Percentiles rank a stretch among this genome's conserved stretches.
phyloP scores from a whole-genome alignment of 2,329 filamentous ascomycete species.

The Amauroascus verrucosus region DNA sequence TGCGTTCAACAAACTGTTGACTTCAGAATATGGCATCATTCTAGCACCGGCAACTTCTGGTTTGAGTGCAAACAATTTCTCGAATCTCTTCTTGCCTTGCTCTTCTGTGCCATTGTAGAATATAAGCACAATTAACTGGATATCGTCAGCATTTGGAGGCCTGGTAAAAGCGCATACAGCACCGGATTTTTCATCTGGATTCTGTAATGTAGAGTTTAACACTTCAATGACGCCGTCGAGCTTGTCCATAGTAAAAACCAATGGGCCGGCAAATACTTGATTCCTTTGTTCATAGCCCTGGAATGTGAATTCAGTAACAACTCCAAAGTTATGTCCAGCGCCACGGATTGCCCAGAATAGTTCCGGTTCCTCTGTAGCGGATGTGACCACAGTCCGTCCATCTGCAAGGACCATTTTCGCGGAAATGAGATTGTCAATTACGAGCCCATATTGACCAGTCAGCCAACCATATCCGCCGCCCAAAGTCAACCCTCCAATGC shows the following conservation, averaged over 20 bases:
- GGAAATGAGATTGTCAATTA: conserved; percentile 41
- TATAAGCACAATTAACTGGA: conserved; percentile 20
- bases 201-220: conserved; percentile 18
- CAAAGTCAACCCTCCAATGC: conserved; percentile 49
- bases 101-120: conserved; percentile 29
- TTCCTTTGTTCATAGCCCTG: conserved; percentile 26
- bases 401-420: conserved; percentile 35
- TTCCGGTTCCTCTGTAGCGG: conserved; percentile 37
- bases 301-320: conserved; percentile 38
- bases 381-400: conserved; percentile 32
- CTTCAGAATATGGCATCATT: conserved; percentile 30
- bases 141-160: conserved; percentile 19
- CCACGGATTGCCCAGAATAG: conserved; percentile 42
- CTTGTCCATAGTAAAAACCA: conserved; percentile 21
- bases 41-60: conserved; percentile 25
- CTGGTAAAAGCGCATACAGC: conserved; percentile 18
- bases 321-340: conserved; percentile 39
- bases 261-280: conserved; percentile 28
- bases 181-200: conserved; percentile 19
- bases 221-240: conserved; percentile 21
- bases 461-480: conserved; percentile 52
- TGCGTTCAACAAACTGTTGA: conserved; percentile 29
- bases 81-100: conserved; percentile 27
- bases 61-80: conserved; percentile 27
- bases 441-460: conserved; percentile 45